Conservation (phyloP, 2,329 filamentous ascomycete genomes). For the Aspergillus neotritici region DNA sequence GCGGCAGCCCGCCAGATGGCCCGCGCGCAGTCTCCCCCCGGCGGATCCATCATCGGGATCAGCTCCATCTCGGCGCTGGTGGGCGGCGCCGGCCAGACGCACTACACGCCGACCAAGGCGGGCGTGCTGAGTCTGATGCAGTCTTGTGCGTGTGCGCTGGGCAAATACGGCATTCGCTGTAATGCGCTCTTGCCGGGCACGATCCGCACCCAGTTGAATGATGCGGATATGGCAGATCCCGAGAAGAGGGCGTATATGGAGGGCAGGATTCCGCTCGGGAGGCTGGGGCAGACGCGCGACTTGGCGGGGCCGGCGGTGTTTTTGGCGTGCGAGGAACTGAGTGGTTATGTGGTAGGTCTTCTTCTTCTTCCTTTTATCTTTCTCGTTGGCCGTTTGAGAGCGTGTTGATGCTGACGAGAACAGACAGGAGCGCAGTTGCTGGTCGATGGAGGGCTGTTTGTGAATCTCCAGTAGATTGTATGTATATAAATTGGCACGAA, state of each 20-base stretch:
- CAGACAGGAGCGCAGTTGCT: slow-evolving; percentile 72
- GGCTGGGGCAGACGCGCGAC: slow-evolving; percentile 67
- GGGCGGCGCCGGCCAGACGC: slow-evolving; percentile 70
- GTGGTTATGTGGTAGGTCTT: slow-evolving; percentile 60
- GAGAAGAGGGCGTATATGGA: slow-evolving; percentile 74
- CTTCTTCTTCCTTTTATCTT: background rate
- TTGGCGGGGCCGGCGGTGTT: slow-evolving; percentile 81
- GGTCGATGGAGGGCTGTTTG: slow-evolving; percentile 84
- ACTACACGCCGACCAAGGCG: slow-evolving; percentile 87
- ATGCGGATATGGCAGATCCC: slow-evolving; percentile 69
- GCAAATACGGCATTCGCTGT: slow-evolving; percentile 69
- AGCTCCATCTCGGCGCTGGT: slow-evolving; percentile 39
- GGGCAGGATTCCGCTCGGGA: slow-evolving; percentile 69
- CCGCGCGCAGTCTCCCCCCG: slow-evolving; percentile 59
- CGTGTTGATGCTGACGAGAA: background rate
- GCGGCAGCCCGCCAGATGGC: slow-evolving; percentile 82
- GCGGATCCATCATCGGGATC: slow-evolving; percentile 65
- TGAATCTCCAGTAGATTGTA: slow-evolving; percentile 67
- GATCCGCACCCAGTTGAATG: slow-evolving; percentile 77
- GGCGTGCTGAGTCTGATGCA: slow-evolving; percentile 78
- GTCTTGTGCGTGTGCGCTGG: slow-evolving; percentile 71
- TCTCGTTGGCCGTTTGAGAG: background rate
- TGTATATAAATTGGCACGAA: slow-evolving; percentile 3
- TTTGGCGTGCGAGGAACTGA: slow-evolving; percentile 71
- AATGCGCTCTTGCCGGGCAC: slow-evolving; percentile 81